Evolutionary conservation across 2,329 filamentous ascomycete species (phyloP), one percentile per base, ranked within the genome.

Genomic region (Hymenotorrendiella dingleyae): DNA sequence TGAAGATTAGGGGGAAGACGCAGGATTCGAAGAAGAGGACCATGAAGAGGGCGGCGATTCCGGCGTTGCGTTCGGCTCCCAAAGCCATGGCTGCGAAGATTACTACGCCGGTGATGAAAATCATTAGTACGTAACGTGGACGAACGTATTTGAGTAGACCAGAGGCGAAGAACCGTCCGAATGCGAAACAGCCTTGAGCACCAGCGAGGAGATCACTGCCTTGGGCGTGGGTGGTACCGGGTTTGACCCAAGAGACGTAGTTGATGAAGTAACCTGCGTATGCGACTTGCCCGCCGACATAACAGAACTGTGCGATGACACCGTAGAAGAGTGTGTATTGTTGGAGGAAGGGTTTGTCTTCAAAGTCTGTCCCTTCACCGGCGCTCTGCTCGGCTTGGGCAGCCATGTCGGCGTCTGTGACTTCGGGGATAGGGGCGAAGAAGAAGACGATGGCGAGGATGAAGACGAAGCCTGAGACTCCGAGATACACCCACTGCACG

Each of bases 401-500:
- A 47, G 76, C 70, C 22, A 79, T 53, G 2, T 74, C 72, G 17
- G 70, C 54, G 71, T 77, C 44, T 65, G 64, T 3, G 70, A 67
- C 47, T 75, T 67, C 79, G 0, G 78, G 78, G 2, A 82, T 64
- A 0, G 77, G 77, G 67, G 80, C 76, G 56, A 82, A 82, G 59
- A 76, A 83, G 59, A 83, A 81, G 54, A 82, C 75, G 6, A 82
- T 64, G 0, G 79, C 84, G 5, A 93, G 70, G 4, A 76, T 67
- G 42, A 82, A 84, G 46, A 84, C 86, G 42, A 88, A 81, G 28
- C 81, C 68, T 0, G 85, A 87, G 47, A 91, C 85, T 38, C 80
- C 83, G 21, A 91, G 73, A 53, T 91, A 93, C 0, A 86, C 86
- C 82, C 83, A 93, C 63, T 93, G 86, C 1, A 91, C 84, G 45